These are phyloP conservation scores for Cutaneotrichosporon arboriforme DNA, from an alignment of 1,284 basidiomycete genomes.

Conservation along the genomic window DNA sequence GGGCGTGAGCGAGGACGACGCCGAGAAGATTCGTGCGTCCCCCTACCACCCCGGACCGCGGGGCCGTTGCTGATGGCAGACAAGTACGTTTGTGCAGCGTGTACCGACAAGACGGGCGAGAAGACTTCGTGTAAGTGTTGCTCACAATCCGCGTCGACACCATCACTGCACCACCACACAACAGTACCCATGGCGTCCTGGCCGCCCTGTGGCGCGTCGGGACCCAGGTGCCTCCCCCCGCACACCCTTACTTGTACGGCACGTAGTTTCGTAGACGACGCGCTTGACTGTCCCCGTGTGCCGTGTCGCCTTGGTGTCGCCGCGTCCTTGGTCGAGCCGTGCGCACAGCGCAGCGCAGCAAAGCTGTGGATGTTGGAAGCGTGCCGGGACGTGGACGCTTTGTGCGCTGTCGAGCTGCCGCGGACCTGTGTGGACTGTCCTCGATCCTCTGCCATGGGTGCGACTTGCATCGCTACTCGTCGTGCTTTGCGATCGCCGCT, in stretches of 20 bases:
- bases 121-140: constrained; percentile 38
- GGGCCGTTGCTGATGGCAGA: constrained; percentile 31
- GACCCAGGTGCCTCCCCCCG: neutral
- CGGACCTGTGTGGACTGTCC: no score
- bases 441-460: no score
- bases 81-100: constrained; percentile 32
- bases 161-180: neutral
- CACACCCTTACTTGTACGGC: neutral
- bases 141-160: neutral
- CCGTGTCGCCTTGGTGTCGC: neutral
- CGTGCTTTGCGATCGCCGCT: no score
- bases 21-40: constrained; percentile 38
- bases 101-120: constrained; percentile 26
- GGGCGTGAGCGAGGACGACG: constrained; percentile 26
- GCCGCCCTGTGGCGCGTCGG: neutral
- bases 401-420: no score
- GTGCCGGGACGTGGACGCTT: no score
- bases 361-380: no score
- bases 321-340: neutral
- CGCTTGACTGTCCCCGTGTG: neutral
- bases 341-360: no score
- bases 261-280: neutral
- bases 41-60: no score
- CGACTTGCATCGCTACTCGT: no score
- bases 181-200: neutral